Conservation (phyloP, 2,329 filamentous ascomycete species). For the Botrytis tulipae region DNA sequence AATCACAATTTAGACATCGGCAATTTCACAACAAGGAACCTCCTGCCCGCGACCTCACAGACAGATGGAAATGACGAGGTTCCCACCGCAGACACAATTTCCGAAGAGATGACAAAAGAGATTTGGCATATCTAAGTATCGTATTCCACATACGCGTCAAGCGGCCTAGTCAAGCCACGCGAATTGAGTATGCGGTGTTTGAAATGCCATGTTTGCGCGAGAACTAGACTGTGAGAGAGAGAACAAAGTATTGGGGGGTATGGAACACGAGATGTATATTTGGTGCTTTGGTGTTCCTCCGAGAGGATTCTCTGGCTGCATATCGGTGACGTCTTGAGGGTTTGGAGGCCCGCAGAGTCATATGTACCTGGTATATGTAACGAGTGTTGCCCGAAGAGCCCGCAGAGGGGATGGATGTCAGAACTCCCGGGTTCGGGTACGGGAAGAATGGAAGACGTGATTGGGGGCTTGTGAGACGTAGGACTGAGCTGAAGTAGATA, state of each 20-base stretch:
- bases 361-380: not conserved
- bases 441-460: not conserved
- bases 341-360: not conserved
- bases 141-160: not conserved
- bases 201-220: slow-evolving; percentile 3
- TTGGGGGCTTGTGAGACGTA: not conserved
- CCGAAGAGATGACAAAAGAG: not conserved
- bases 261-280: not conserved
- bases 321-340: not conserved
- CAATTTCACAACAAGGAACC: not conserved
- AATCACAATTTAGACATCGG: not conserved
- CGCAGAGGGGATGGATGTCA: not conserved
- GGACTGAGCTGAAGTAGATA: not conserved
- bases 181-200: not conserved
- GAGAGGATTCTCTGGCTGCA: not conserved
- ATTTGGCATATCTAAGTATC: not conserved
- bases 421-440: not conserved
- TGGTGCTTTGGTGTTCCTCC: not conserved
- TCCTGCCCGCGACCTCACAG: not conserved
- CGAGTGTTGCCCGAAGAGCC: not conserved
- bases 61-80: not conserved
- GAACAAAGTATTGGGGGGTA: not conserved
- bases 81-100: not conserved
- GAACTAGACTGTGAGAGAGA: not conserved
- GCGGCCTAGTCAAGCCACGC: not conserved